Evolutionary conservation across 331 rosid genomes (phyloP).

Genomic region (Quercus tomentella): DNA sequence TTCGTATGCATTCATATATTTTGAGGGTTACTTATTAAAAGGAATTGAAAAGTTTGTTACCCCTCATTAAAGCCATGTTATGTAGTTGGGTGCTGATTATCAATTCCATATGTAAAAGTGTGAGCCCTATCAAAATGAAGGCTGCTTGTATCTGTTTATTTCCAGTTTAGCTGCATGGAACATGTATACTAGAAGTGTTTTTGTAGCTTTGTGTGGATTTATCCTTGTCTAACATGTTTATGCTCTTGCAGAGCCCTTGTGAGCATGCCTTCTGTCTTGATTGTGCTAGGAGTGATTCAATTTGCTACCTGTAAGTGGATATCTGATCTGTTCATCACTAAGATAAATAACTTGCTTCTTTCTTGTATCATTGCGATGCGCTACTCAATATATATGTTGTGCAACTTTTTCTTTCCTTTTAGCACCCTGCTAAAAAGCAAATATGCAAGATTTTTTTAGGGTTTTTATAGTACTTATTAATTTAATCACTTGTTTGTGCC

Average conservation of each 20-base stretch:
- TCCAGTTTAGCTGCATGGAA: neutral
- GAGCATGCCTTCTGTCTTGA: constrained; percentile 96
- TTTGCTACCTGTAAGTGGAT: constrained; percentile 87
- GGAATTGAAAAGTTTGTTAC: neutral
- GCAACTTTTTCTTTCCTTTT: neutral
- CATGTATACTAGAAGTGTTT: neutral
- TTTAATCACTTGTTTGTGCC: neutral
- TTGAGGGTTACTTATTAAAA: neutral
- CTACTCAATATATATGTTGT: neutral
- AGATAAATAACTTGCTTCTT: neutral
- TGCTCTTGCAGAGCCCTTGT: constrained; percentile 89
- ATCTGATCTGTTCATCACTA: constrained; percentile 16
- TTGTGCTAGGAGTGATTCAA: constrained; percentile 93
- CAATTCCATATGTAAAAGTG: neutral
- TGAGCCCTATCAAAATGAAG: neutral
- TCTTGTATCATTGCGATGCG: neutral
- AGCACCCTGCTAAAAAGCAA: neutral
- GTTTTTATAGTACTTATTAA: neutral
- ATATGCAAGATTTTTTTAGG: neutral
- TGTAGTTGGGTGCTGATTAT: neutral
- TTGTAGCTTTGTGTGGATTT: neutral
- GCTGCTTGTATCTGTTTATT: neutral
- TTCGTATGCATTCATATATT: neutral
- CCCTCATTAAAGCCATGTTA: neutral
- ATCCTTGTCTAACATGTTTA: constrained; percentile 12